Base-by-base conservation (phyloP, 805 yeast species). In the Wickerhamomyces rabaulensis region DNA sequence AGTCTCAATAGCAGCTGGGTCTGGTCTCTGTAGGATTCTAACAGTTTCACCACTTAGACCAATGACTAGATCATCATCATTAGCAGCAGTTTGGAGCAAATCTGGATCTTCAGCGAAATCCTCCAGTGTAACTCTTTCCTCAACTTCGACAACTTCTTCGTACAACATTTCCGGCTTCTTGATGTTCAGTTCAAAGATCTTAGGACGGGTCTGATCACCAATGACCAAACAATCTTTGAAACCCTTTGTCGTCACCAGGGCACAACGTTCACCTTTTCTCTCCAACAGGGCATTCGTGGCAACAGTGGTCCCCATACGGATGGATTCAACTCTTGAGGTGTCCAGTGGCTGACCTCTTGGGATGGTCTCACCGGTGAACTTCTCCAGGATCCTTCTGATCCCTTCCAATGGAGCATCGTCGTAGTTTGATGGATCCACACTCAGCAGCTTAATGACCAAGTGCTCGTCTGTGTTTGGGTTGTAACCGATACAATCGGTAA, bases 201-300 rank as follows among this genome's bases (percentile, higher is more conserved):
- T 74, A 2, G 98, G 98, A 57, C 98, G 74, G 2, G 96, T 79
- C 63, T 92, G 98, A 60, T 88, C 90, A 3, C 98, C 98, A 54
- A 92, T 91, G 2, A 73, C 66, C 50, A 92, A 69, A 36, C 87
- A 80, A 60, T 92, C 97, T 54, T 79, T 79, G 66, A 89, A 92
- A 0, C 97, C 99, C 57, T 81, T 84, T 15, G 97, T 87, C 3
- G 95, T 89, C 6, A 91, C 65, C 49, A 92, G 73, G 2, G 94
- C 95, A 55, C 95, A 91, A 27, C 80, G 70, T 47, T 90, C 95
- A 43, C 98, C 99, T 60, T 90, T 90, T 52, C 98, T 75, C 61
- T 92, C 98, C 49, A 92, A 72, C 29, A 94, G 74, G 1, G 98
- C 97, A 67, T 92, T 92, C 8, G 98, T 92, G 2, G 99, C 98